Percentiles rank a stretch among this genome's conserved stretches.
Conservation (phyloP, 768 basidiomycete species). For the Suillus alpinus region DNA sequence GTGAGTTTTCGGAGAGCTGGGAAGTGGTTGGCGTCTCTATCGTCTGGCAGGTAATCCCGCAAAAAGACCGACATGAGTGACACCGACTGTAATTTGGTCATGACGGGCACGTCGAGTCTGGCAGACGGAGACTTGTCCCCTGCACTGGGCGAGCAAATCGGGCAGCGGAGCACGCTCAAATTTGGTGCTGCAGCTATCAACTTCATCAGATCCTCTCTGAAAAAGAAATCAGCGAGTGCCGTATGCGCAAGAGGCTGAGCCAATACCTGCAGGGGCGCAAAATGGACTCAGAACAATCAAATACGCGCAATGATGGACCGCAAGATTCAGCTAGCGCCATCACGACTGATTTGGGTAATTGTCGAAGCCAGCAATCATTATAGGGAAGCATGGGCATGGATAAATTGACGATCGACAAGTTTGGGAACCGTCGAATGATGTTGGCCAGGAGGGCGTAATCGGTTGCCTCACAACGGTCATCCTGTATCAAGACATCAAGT, state of each 20-base stretch:
- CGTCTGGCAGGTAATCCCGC: slow-evolving; percentile 27
- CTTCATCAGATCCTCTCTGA: slow-evolving; percentile 28
- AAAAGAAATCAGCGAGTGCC: background rate
- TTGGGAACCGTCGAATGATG: slow-evolving; percentile 24
- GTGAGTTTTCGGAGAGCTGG: slow-evolving; percentile 29
- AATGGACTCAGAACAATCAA: slow-evolving; percentile 29
- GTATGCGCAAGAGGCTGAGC: background rate
- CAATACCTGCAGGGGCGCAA: slow-evolving; percentile 29
- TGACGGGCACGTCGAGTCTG: slow-evolving; percentile 23
- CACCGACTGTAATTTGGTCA: slow-evolving; percentile 25
- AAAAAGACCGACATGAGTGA: slow-evolving; percentile 26
- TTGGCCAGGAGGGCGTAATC: slow-evolving; percentile 22
- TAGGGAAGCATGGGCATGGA: slow-evolving; percentile 26
- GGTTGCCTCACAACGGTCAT: slow-evolving; percentile 23
- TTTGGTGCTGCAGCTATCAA: slow-evolving; percentile 24
- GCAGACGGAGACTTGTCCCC: slow-evolving; percentile 16
- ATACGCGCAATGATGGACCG: slow-evolving; percentile 22
- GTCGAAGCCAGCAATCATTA: slow-evolving; percentile 25
- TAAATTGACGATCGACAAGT: slow-evolving; percentile 21
- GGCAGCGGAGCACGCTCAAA: slow-evolving; percentile 26
- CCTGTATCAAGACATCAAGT: slow-evolving; percentile 23
- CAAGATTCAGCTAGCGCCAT: slow-evolving; percentile 24
- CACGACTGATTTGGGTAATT: slow-evolving; percentile 20
- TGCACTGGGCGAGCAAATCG: slow-evolving; percentile 25
- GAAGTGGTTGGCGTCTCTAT: slow-evolving; percentile 25